Evolutionary conservation across 1,284 basidiomycete genomes (phyloP).

Genomic region (Cryptococcus sp.): DNA sequence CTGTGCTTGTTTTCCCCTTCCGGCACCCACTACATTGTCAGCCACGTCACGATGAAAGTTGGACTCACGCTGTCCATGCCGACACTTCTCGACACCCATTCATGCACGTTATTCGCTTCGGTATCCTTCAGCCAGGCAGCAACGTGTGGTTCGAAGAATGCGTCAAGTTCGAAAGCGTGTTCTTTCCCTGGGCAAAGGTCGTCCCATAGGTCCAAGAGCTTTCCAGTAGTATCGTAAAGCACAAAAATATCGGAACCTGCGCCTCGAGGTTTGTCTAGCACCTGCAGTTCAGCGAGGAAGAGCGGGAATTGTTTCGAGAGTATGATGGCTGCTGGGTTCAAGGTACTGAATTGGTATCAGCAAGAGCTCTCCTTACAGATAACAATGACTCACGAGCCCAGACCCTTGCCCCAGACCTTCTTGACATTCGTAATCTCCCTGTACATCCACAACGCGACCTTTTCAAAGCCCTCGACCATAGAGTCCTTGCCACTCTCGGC

Average conservation of each 20-base stretch:
- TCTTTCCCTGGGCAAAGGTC: conserved; percentile 44
- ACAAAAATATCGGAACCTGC: conserved; percentile 45
- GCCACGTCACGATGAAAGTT: neutral
- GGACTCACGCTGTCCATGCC: conserved; percentile 48
- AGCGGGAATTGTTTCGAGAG: conserved; percentile 50
- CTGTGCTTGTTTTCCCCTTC: conserved; percentile 47
- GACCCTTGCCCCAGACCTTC: conserved; percentile 37
- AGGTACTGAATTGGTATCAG: conserved; percentile 10
- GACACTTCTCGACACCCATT: conserved; percentile 51
- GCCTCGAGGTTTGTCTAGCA: conserved; percentile 40
- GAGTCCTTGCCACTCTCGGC: conserved; percentile 30
- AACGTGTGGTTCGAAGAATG: conserved; percentile 53
- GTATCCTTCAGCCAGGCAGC: conserved; percentile 50
- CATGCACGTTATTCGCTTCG: conserved; percentile 44
- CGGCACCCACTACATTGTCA: conserved; percentile 42
- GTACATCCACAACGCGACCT: conserved; percentile 49
- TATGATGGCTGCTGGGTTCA: conserved; percentile 48
- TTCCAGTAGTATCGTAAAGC: conserved; percentile 46
- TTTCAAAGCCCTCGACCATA: conserved; percentile 43
- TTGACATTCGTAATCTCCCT: conserved; percentile 38
- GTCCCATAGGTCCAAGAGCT: conserved; percentile 44
- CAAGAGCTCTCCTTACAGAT: neutral
- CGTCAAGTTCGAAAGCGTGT: conserved; percentile 47
- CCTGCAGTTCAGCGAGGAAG: conserved; percentile 50
- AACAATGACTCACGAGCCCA: conserved; percentile 21